Evolutionary conservation across 2,329 filamentous ascomycete genomes (phyloP), one percentile per base, ranked within the genome.

Genomic region (Hypoxylon rubiginosum): DNA sequence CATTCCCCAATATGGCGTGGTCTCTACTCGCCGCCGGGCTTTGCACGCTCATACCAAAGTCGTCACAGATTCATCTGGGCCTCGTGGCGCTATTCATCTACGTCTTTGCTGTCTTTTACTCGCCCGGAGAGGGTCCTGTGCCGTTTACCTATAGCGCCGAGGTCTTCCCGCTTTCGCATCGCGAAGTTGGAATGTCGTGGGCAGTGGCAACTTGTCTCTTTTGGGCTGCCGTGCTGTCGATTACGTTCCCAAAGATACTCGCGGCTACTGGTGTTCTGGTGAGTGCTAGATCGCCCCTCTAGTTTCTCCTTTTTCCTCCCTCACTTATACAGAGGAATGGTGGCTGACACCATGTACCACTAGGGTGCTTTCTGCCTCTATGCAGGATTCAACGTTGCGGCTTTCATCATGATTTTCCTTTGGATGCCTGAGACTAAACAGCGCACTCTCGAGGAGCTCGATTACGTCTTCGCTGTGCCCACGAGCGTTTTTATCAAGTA

Each of bases 141-240:
- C 87, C 88, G 0, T 90, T 89, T 72, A 89, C 86, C 0, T 91
- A 90, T 75, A 88, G 86, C 0, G 88, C 88, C 36, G 88, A 90
- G 74, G 87, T 86, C 0, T 90, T 89, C 71, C 88, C 88, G 5
- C 79, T 89, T 2, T 88, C 88, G 66, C 83, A 89, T 53, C 85
- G 88, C 24, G 82, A 85, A 9, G 80, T 87, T 56, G 87, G 87
- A 21, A 89, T 89, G 87, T 83, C 84, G 1, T 79, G 88, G 1
- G 82, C 83, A 0, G 84, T 82, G 0, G 82, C 83, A 0, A 84
- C 82, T 15, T 69, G 67, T 54, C 64, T 69, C 11, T 69, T 67
- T 51, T 69, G 64, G 67, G 64, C 67, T 19, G 61, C 64, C 13
- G 55, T 83, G 78, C 2, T 84, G 82, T 72, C 79, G 21, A 75